These are phyloP conservation scores for Ophiostoma montium DNA, from an alignment of 2,329 filamentous ascomycete species.

Conservation along the genomic window DNA sequence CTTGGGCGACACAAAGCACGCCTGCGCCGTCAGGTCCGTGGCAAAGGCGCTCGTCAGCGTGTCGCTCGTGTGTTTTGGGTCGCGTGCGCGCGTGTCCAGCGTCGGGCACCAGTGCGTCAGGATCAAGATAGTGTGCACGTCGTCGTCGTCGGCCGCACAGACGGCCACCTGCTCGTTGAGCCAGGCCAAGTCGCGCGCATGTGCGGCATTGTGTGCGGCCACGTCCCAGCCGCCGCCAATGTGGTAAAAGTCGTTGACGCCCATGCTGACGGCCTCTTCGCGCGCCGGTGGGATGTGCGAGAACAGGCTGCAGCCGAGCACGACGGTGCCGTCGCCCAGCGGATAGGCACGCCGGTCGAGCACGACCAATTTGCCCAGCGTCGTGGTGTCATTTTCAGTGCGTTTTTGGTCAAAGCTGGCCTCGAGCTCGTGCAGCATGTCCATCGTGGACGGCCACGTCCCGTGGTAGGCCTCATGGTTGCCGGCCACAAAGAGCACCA, in stretches of 20 bases:
- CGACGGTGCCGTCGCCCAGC: constrained; percentile 14
- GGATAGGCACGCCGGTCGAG: constrained; percentile 21
- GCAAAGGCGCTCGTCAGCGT: constrained; percentile 21
- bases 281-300: constrained; percentile 29
- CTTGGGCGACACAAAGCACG: constrained; percentile 21
- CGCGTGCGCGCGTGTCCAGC: constrained; percentile 18
- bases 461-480: constrained; percentile 42
- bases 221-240: constrained; percentile 16
- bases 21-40: constrained; percentile 24
- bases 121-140: constrained; percentile 19
- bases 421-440: constrained; percentile 21
- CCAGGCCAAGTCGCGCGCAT: constrained; percentile 28
- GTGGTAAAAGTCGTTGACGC: constrained; percentile 37
- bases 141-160: constrained; percentile 17
- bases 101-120: constrained; percentile 31
- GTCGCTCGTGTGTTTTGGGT: constrained; percentile 22
- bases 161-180: constrained; percentile 20
- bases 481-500: constrained; percentile 37
- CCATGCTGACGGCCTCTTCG: constrained; percentile 23
- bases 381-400: constrained; percentile 14
- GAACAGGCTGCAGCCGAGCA: constrained; percentile 31
- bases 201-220: constrained; percentile 23
- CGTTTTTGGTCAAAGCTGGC: no score
- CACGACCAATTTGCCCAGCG: constrained; percentile 25
- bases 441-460: constrained; percentile 21